Evolutionary conservation across 352 stramenopile genomes (phyloP), one percentile per base, ranked within the genome.

Genomic region (Pythium phragmitis): DNA sequence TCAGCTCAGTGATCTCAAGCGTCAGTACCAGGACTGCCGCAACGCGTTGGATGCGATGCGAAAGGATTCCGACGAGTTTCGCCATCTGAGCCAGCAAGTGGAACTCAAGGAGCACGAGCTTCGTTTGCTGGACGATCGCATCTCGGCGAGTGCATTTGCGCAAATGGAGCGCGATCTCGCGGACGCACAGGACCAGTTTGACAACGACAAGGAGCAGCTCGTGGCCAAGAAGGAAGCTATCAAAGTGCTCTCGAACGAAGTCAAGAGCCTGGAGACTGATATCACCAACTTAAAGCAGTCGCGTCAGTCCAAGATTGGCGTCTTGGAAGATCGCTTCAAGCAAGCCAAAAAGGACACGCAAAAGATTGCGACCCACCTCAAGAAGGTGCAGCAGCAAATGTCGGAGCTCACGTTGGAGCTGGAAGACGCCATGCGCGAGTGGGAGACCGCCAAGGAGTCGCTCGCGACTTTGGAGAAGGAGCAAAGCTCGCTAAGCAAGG

Each of bases 101-200:
- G 85, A 94, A 37, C 66, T 96, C 23, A 96, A 96, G 60, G 75
- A 91, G 49, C 87, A 96, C 55, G 85, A 96, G 33, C 63, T 92
- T 52, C 67, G 67, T 33, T 67, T 96, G 61, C 72, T 96, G 4
- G 82, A 92, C 16, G 84, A 92, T 45, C 85, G 87, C 43, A 94
- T 96, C 49, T 76, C 82, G 30, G 84, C 78, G 28, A 96, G 84
- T 58, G 80, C 82, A 5, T 88, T 89, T 60, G 85, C 84, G 4
- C 86, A 94, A 56, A 68, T 94, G 16, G 84, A 96, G 57, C 73
- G 84, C 21, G 81, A 91, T 49, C 76, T 96, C 51, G 67, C 63
- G 48, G 75, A 79, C 23, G 78, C 77, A 11, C 77, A 93, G 67
- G 82, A 87, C 54, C 82, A 96, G 23, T 85, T 98, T 8, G 64